phyloP scores from a whole-genome alignment of 768 basidiomycete species.

The Tulasnella sp. region DNA sequence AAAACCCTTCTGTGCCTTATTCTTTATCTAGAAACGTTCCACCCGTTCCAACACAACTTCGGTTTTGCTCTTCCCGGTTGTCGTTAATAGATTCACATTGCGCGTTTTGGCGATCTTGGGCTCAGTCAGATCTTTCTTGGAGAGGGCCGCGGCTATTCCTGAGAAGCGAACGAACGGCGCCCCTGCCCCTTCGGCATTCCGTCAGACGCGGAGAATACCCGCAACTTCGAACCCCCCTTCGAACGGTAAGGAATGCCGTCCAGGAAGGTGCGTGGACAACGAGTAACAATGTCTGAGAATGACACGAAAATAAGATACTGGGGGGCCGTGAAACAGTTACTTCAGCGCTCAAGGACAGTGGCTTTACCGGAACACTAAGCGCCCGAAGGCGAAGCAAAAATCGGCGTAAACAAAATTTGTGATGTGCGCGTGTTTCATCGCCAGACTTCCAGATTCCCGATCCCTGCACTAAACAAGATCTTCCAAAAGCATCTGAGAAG shows the following conservation, averaged over 20 bases:
- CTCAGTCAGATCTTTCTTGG: not conserved
- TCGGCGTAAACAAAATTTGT: too few relatives aligned
- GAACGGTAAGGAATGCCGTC: not conserved
- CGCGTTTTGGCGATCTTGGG: not conserved
- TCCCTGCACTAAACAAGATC: not conserved
- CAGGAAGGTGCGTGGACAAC: not conserved
- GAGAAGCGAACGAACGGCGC: too few relatives aligned
- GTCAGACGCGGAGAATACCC: not conserved
- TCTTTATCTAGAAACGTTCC: too few relatives aligned
- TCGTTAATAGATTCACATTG: not conserved
- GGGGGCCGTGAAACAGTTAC: too few relatives aligned
- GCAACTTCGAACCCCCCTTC: not conserved
- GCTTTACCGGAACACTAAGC: too few relatives aligned
- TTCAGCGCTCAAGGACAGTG: too few relatives aligned
- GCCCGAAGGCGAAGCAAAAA: too few relatives aligned
- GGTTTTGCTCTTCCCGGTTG: too few relatives aligned
- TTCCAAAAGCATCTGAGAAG: too few relatives aligned
- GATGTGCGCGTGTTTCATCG: not conserved
- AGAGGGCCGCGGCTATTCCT: not conserved
- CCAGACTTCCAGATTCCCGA: not conserved
- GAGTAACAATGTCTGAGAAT: not conserved
- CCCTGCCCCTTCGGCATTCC: not conserved
- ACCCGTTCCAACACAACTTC: too few relatives aligned
- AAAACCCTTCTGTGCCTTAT: too few relatives aligned
- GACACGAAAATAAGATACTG: not conserved